Evolutionary conservation across 2,329 filamentous ascomycete genomes (phyloP).

Genomic region (Fusarium kyushuense): DNA sequence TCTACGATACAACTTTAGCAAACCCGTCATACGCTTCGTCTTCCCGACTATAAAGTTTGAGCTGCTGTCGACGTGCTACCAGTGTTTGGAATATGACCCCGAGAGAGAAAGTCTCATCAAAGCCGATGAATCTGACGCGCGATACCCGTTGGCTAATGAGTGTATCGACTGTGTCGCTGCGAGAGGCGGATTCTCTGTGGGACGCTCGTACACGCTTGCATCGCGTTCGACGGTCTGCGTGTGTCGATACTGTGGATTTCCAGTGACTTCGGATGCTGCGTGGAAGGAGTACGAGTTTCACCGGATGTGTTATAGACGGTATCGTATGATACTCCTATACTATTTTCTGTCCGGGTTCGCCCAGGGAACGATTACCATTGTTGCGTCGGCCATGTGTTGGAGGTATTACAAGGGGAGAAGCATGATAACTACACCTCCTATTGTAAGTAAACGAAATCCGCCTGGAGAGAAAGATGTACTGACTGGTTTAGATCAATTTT

Average conservation of each 20-base stretch:
- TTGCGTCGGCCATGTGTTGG: slow-evolving; percentile 55
- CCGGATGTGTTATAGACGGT: slow-evolving; percentile 54
- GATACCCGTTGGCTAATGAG: slow-evolving; percentile 55
- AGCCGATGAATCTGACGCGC: slow-evolving; percentile 46
- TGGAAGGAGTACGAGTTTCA: slow-evolving; percentile 58
- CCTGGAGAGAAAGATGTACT: background rate
- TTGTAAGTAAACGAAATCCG: slow-evolving; percentile 45
- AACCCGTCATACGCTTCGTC: slow-evolving; percentile 52
- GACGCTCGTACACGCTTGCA: slow-evolving; percentile 54
- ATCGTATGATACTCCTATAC: slow-evolving; percentile 53
- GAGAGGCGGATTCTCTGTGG: slow-evolving; percentile 53
- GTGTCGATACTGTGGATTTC: slow-evolving; percentile 61
- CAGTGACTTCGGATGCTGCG: slow-evolving; percentile 49
- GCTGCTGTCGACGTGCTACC: slow-evolving; percentile 56
- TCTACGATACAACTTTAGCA: slow-evolving; percentile 53
- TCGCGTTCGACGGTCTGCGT: slow-evolving; percentile 53
- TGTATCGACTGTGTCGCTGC: slow-evolving; percentile 57
- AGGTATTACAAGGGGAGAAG: slow-evolving; percentile 50
- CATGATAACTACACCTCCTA: slow-evolving; percentile 52
- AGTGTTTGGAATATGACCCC: slow-evolving; percentile 54
- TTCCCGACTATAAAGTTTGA: slow-evolving; percentile 51
- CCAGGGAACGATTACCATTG: slow-evolving; percentile 54
- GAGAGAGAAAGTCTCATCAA: slow-evolving; percentile 51
- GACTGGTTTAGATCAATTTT: slow-evolving; percentile 52
- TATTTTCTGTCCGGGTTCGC: slow-evolving; percentile 56